Evolutionary conservation across 2,329 filamentous ascomycete species (phyloP), one percentile per base, ranked within the genome.

Genomic region (Ophiosphaerella herpotricha): DNA sequence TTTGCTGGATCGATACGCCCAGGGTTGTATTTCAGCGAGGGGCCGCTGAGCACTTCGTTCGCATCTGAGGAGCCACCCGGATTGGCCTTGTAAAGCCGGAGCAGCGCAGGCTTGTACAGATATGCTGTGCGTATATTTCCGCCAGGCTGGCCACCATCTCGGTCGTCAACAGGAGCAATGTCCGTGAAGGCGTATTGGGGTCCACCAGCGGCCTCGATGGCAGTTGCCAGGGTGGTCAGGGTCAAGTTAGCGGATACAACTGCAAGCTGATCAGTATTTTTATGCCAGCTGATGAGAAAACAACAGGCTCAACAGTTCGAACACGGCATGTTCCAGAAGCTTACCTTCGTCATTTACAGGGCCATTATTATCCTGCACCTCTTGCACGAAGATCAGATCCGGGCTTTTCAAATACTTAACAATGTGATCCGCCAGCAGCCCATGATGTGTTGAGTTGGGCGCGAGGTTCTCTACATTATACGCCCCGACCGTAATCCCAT

Each of bases 41-140:
- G 81, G 2, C 80, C 81, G 1, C 77, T 67, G 1, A 87, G 71
- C 5, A 89, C 84, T 52, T 80, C 76, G 52, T 82, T 86, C 12
- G 78, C 80, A 29, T 84, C 78, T 1, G 75, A 77, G 36, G 78
- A 72, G 35, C 74, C 75, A 39, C 86, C 86, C 0, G 78, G 79
- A 66, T 82, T 84, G 43, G 80, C 77, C 52, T 84, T 80, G 62
- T 79, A 79, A n/a, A 89, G 81, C 40, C 78, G 77, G 38, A 90
- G 66, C 3, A 82, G 69, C 14, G 79, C 76, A 0, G 85, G 77
- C 34, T 85, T 82, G 79, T 88, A 90, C 9, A 90, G 77, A 72
- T 88, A 90, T 0, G 85, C 86, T 39, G 78, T 77, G 38, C 87
- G 86, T 70, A 90, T 90, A 75, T 90, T 90, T 33, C 86, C 86